Base-by-base conservation (phyloP, 1,284 basidiomycete species). In the Meira nashicola region DNA sequence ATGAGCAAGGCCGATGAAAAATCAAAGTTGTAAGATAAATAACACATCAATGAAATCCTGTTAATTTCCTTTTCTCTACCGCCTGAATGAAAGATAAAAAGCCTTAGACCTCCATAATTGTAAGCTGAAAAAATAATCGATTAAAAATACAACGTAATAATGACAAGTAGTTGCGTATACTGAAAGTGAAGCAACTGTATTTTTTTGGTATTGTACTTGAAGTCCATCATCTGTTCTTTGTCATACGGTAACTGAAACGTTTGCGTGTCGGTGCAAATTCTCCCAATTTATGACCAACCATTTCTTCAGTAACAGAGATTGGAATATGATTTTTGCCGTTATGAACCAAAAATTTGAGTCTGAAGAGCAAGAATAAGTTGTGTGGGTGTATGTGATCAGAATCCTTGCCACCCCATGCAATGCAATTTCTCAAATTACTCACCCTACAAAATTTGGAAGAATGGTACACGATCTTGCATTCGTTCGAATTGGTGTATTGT, bases 201-300 rank as follows among this genome's bases (percentile, higher is more conserved):
- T n/a, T n/a, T n/a, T 33, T 33, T 33, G 28, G 3, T 33, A 4
- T 33, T 33, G 28, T 33, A 8, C 3, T 33, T 33, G 28, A 4
- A 3, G 28, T 33, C 28, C 28, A 23, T 58, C 46, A 72, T 63
- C 70, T 72, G 70, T 72, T 72, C 66, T 72, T 72, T 3, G 68
- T 70, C 48, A 66, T 52, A 65, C 70, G 67, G 65, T 75, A 78
- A 39, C 70, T 66, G 74, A 83, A 84, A 55, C 79, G 80, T 73
- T 84, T 84, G 80, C 89, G 86, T 44, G 92, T 96, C 62, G 87
- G 84, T 17, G 92, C 83, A 80, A 97, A 97, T 82, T 97, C 93
- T 54, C 94, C 94, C 57, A 98, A 80, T 80, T 98, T 97, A 79
- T 97, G 92, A 0, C 94, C 94, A 1, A 98, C 91, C 93, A 97